Base-by-base conservation (phyloP, 345 rosid genomes). In the Boechera divaricarpa region DNA sequence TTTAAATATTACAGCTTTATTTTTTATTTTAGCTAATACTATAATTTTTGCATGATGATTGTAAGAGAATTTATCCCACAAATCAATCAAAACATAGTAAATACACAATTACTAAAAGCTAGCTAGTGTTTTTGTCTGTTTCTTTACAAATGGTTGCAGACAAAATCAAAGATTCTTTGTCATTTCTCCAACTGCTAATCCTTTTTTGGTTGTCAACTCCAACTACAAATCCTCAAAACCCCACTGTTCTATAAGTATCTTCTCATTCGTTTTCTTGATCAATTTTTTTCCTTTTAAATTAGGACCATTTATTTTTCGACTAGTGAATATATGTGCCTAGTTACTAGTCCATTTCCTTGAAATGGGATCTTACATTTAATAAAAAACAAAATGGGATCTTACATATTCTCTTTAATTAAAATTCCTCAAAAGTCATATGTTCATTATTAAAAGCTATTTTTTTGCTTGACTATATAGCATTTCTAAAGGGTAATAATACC, bases 51-150 rank as follows among this genome's bases (percentile, higher is more conserved):
- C 36, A 55, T 28, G 29, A 54, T 72, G 31, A 39, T 35, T 51
- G 32, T 45, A 32, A 10, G 9, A 32, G 44, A n/a, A 66, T 49
- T 18, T 10, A 33, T 49, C 32, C 58, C 58, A 32, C 70, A 47
- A 3, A 38, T 54, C 28, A 72, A 29, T 60, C 54, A 61, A 36
- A n/a, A 57, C 35, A n/a, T 49, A 60, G 69, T 49, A 48, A 41
- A 18, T 41, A 55, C 18, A 41, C 73, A 55, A n/a, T 69, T 36
- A 53, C 54, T 18, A 21, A 55, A 74, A 44, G 41, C 18, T 58
- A 60, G n/a, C 33, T 44, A 74, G 21, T 60, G 47, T 68, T 76
- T 66, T 75, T 60, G 69, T 69, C 63, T 31, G 56, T 76, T 76
- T 60, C 74, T 68, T 68, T 48, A 55, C 69, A 41, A 68, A 68